phyloP scores from a whole-genome alignment of 2,329 filamentous ascomycete species.

The Fragosphaeria purpurea region DNA sequence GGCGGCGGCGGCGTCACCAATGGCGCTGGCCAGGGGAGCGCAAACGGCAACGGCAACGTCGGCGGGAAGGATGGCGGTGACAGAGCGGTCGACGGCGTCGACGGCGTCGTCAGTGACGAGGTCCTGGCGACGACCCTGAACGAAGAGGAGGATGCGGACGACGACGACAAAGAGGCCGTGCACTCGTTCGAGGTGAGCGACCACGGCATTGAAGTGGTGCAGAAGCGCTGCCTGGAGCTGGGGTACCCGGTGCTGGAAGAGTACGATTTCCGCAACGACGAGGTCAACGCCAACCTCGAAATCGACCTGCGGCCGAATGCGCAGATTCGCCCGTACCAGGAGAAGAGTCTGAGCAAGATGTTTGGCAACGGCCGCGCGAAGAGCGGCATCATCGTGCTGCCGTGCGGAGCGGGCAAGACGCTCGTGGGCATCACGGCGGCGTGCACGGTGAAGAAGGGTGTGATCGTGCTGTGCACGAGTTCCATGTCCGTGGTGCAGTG shows the following conservation, averaged over 20 bases:
- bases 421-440: conserved; percentile 96
- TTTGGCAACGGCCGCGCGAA: conserved; percentile 96
- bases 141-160: conserved; percentile 74
- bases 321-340: conserved; percentile 89
- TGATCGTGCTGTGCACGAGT: conserved; percentile 90
- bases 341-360: conserved; percentile 98
- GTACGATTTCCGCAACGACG: conserved; percentile 92
- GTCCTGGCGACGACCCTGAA: conserved; percentile 37
- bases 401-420: conserved; percentile 94
- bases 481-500: conserved; percentile 98
- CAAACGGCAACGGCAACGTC: not conserved
- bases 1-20: not conserved
- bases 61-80: not conserved
- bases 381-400: conserved; percentile 93
- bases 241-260: conserved; percentile 86
- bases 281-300: conserved; percentile 78
- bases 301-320: conserved; percentile 87
- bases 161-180: conserved; percentile 68
- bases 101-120: conserved; percentile 39
- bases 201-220: conserved; percentile 72
- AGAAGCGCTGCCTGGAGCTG: conserved; percentile 80
- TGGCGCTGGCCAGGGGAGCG: not conserved
- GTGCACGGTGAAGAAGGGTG: conserved; percentile 94
- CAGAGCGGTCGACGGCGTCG: conserved; percentile 3
- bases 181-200: conserved; percentile 89